These are phyloP conservation scores for Penicillium vulpinum DNA, from an alignment of 2,329 filamentous ascomycete species.

Conservation along the genomic window DNA sequence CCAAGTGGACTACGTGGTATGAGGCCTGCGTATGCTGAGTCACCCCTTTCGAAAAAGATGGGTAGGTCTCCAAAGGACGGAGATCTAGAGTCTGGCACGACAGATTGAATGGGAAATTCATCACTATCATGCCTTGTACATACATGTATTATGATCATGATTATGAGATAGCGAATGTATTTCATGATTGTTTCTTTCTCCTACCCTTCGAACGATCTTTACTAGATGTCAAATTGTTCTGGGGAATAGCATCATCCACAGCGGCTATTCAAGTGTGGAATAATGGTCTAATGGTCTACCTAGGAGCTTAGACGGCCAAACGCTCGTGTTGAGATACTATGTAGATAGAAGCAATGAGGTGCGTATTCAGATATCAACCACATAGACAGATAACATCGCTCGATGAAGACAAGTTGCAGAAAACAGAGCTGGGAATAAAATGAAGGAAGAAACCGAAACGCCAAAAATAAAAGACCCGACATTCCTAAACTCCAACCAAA, in stretches of 20 bases:
- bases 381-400: slow-evolving; percentile 13
- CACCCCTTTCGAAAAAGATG: slow-evolving; percentile 38
- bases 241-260: background rate
- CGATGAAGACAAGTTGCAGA: slow-evolving; percentile 22
- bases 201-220: background rate
- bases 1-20: slow-evolving; percentile 24
- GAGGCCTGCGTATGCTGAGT: slow-evolving; percentile 26
- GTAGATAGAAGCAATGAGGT: slow-evolving; percentile 16
- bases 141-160: slow-evolving; percentile 9
- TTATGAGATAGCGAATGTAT: background rate
- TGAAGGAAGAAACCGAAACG: slow-evolving; percentile 13
- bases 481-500: slow-evolving; percentile 21
- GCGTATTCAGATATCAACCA: slow-evolving; percentile 16
- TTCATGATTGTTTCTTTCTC: background rate
- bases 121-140: background rate
- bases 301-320: background rate
- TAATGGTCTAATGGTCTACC: background rate
- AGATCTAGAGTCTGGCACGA: slow-evolving; percentile 30
- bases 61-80: slow-evolving; percentile 31
- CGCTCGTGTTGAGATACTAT: slow-evolving; percentile 4
- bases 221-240: background rate
- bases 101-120: slow-evolving; percentile 10
- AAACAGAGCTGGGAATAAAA: slow-evolving; percentile 17
- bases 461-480: slow-evolving; percentile 18
- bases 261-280: no score